These are phyloP conservation scores for Plasmodium ovale DNA, from an alignment of 169 alveolate species.

Conservation along the genomic window DNA sequence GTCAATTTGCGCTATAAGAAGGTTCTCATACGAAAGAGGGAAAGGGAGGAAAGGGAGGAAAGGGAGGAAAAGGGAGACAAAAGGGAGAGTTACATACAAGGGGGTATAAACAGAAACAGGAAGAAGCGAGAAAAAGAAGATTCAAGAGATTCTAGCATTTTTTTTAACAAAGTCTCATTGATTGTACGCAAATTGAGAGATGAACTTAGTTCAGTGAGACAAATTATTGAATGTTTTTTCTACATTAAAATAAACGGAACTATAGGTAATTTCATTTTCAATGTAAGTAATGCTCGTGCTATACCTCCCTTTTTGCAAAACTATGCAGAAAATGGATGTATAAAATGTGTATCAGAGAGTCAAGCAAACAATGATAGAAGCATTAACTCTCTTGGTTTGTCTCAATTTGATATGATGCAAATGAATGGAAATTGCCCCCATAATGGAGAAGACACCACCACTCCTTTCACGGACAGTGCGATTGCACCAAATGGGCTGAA, in stretches of 20 bases:
- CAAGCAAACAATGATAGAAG: too few relatives aligned
- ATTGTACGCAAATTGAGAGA: neutral
- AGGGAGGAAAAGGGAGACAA: neutral
- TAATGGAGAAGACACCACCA: too few relatives aligned
- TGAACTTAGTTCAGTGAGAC: conserved; percentile 8
- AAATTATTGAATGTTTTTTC: neutral
- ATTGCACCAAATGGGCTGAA: too few relatives aligned
- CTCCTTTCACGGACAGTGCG: too few relatives aligned
- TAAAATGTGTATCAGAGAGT: neutral
- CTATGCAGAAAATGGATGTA: neutral
- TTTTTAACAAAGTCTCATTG: neutral
- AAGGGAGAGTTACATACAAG: neutral
- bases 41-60: neutral
- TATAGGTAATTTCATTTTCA: neutral
- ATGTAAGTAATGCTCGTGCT: neutral
- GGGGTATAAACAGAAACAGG: neutral
- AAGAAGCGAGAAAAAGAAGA: neutral
- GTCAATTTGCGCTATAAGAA: conserved; percentile 15
- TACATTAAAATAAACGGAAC: neutral
- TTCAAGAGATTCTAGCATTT: neutral
- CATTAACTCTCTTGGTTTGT: too few relatives aligned
- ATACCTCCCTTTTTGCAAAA: neutral
- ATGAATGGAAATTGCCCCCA: too few relatives aligned
- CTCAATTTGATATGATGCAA: too few relatives aligned
- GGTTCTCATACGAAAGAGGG: conserved; percentile 12